A percentile compares a stretch with the other conserved stretches of the same genome.
These are phyloP conservation scores for Euphorbia schlechtendalii DNA, from an alignment of 441 rosid species.

Conservation along the genomic window DNA sequence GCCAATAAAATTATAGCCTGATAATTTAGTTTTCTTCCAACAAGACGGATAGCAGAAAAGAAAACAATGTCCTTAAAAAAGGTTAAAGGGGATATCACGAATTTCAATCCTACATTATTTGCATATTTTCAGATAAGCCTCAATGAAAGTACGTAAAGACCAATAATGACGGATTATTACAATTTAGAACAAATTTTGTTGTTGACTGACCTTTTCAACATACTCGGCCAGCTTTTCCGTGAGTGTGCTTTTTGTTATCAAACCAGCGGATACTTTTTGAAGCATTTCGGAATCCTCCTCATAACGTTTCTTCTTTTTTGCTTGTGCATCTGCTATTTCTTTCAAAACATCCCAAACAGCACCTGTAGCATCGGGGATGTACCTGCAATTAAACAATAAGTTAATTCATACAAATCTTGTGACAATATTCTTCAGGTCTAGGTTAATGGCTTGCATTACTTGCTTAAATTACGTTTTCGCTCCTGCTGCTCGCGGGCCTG, in stretches of 20 bases:
- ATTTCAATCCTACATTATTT: background rate
- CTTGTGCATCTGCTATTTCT: conserved; percentile 58
- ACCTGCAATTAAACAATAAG: conserved; percentile 36
- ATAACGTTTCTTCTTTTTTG: conserved; percentile 51
- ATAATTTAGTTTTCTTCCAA: background rate
- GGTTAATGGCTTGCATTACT: conserved; percentile 29
- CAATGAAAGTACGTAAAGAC: background rate
- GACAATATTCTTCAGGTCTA: background rate
- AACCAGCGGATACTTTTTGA: conserved; percentile 42
- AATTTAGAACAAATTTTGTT: conserved; percentile 2
- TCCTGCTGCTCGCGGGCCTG: conserved; percentile 97
- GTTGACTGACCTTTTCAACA: conserved; percentile 70
- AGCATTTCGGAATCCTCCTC: conserved; percentile 46
- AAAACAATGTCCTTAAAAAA: background rate
- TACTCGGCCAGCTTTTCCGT: conserved; percentile 67
- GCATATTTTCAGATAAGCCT: too few species aligned
- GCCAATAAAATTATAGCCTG: too few species aligned
- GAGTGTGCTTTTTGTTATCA: conserved; percentile 69
- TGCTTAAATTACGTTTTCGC: conserved; percentile 86
- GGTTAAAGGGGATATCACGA: background rate
- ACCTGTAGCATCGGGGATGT: conserved; percentile 75
- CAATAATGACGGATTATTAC: background rate
- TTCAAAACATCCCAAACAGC: conserved; percentile 73
- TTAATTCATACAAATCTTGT: conserved; percentile 6
- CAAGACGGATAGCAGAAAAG: background rate